Base-by-base conservation (phyloP, 768 basidiomycete genomes). In the Suillus paluster region DNA sequence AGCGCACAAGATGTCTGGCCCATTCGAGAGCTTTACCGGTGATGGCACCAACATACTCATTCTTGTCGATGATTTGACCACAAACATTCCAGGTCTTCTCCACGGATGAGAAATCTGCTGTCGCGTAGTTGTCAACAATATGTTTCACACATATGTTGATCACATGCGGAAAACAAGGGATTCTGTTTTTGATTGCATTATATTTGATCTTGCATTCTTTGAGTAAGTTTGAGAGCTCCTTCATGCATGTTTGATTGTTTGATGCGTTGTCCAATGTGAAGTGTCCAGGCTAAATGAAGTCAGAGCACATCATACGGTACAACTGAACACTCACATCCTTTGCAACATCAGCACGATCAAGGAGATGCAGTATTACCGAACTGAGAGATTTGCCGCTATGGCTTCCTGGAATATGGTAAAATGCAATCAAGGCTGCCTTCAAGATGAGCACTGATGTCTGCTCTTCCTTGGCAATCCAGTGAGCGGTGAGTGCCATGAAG, bases 401-500 rank as follows among this genome's bases (percentile, higher is more conserved):
- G 23, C 27, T 33, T 14, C 69, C 63, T 21, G 39, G 10, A 7
- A 66, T 10, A 19, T 46, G 41, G 44, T 68, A 62, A 52, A 70
- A 70, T 19, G 62, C 68, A 25, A 70, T 42, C 15, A 70, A 45
- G 8, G 64, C 56, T 11, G 38, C 52, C 44, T 59, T 55, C 12
- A 63, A 33, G n/a, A 42, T 3, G 8, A 42, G 41, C 7, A 42
- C 41, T 12, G 19, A 48, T 50, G 21, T 15, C 27, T 34, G 3
- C 52, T 23, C 34, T 17, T 59, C 50, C 14, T 27, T 41, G 10
- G 59, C 50, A 8, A 64, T 64, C 41, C 60, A 80, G 67, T 80
- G 76, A 0, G 67, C 70, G 0, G 76, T 77, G 1, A 80, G 57
- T 0, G 72, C 79, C 62, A 80, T 67, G 53, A 66, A 76, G 8